Evolutionary conservation across 2,329 filamentous ascomycete genomes (phyloP).

Genomic region (Coniochaeta hoffmannii): DNA sequence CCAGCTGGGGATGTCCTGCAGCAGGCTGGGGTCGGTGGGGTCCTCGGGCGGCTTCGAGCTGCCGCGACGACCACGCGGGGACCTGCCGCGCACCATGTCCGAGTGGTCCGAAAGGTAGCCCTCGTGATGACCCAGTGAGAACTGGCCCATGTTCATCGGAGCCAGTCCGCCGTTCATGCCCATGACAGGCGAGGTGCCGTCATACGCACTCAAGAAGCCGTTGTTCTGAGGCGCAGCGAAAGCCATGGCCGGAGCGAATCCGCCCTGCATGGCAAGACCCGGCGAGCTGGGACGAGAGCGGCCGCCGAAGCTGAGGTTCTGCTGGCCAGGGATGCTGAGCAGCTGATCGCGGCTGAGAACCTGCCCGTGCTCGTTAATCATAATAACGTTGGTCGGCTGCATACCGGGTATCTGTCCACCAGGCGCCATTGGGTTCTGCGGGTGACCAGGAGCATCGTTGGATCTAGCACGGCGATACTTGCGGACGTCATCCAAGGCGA

Average conservation of each 20-base stretch:
- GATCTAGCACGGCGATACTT: constrained; percentile 92
- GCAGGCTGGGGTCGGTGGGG: constrained; percentile 79
- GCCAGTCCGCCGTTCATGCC: constrained; percentile 64
- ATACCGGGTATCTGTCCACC: constrained; percentile 17
- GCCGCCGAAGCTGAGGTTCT: constrained; percentile 46
- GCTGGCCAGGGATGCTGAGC: constrained; percentile 62
- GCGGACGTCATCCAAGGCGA: constrained; percentile 91
- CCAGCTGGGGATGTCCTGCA: constrained; percentile 96
- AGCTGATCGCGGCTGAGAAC: constrained; percentile 80
- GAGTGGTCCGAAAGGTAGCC: constrained; percentile 93
- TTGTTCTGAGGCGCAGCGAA: constrained; percentile 91
- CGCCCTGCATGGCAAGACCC: constrained; percentile 70
- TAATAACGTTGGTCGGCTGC: constrained; percentile 73
- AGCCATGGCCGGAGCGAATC: constrained; percentile 56
- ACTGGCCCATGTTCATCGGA: constrained; percentile 61
- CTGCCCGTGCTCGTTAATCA: constrained; percentile 92
- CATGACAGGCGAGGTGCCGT: constrained; percentile 52
- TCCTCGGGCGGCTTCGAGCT: constrained; percentile 98
- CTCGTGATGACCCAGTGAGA: constrained; percentile 63
- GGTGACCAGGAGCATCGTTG: constrained; percentile 64
- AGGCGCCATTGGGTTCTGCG: constrained; percentile 56
- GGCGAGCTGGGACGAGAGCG: constrained; percentile 87
- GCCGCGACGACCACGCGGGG: constrained; percentile 82
- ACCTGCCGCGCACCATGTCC: constrained; percentile 83
- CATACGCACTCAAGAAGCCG: constrained; percentile 80